These are phyloP conservation scores for Polyporus tsugae DNA, from an alignment of 1,284 basidiomycete species.

Conservation along the genomic window DNA sequence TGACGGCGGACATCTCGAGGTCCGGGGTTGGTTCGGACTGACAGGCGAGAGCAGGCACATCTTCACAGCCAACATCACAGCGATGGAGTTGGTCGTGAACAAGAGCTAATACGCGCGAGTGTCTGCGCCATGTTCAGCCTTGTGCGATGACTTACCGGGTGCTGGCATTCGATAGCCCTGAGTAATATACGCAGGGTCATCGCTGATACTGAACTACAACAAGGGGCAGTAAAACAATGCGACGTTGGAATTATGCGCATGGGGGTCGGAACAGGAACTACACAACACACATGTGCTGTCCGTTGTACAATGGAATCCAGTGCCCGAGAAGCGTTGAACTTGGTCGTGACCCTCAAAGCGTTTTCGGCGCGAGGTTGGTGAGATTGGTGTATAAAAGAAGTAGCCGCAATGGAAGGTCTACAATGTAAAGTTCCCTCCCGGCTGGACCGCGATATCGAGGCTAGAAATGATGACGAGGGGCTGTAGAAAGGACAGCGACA, in stretches of 20 bases:
- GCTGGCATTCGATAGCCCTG: not conserved
- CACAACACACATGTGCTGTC: slow-evolving; percentile 30
- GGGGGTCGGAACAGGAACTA: slow-evolving; percentile 12
- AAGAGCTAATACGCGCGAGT: not conserved
- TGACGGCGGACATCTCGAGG: not conserved
- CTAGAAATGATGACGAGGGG: too few species aligned
- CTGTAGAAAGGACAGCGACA: too few species aligned
- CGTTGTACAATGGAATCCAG: slow-evolving; percentile 15
- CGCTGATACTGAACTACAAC: not conserved
- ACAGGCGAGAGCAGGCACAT: not conserved
- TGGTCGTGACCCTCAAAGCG: too few species aligned
- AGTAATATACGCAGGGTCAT: not conserved
- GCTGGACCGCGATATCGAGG: too few species aligned
- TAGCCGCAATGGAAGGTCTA: too few species aligned
- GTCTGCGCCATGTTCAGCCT: too few species aligned
- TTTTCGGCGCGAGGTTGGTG: too few species aligned
- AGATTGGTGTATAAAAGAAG: too few species aligned
- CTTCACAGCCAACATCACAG: not conserved
- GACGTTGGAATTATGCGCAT: slow-evolving; percentile 20
- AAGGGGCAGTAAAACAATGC: not conserved
- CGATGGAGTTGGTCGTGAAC: slow-evolving; percentile 1
- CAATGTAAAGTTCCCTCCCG: too few species aligned
- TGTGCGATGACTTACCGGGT: not conserved
- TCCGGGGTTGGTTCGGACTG: not conserved
- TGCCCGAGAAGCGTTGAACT: too few species aligned